Base-by-base conservation (phyloP, 257 asterid species). In the Solanum peruvianum region DNA sequence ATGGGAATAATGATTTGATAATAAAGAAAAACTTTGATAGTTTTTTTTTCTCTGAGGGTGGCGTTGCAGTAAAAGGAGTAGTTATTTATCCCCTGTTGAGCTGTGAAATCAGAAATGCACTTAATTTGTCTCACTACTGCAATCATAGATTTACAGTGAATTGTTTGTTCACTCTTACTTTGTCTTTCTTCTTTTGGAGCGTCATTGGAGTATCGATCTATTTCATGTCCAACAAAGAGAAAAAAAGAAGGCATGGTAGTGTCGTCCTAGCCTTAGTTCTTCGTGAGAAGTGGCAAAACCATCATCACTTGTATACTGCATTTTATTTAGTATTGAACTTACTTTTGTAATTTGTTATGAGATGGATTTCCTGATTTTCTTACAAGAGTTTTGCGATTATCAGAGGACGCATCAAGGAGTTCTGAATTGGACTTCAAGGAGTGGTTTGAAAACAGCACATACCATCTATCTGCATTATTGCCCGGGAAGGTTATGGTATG, bases 381-480 rank as follows among this genome's bases (percentile, higher is more conserved):
- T 81, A 81, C 69, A 47, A 49, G 41, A 29, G 10, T 18, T 49
- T 81, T 49, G 16, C 45, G 27, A 81, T 81, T 81, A 81, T 49
- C 93, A 94, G 99, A 95, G 87, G 95, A 89, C 88, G 96, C 91
- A 87, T 93, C 91, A 86, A 93, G 91, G 88, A 91, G 93, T 89
- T 88, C 92, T 85, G 89, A 89, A 44, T 89, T 92, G 87, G 95
- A 92, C 66, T 89, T 96, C 87, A 95, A 92, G 80, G 91, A 88
- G 84, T 89, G 95, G 91, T 91, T 91, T 84, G 87, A 89, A 41
- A 91, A 93, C 90, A 90, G 87, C 87, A 92, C 96, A 62, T 89
- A 87, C 81, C 90, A 77, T 87, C 71, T 87, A 86, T 86, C 93
- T 13, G 86, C 91, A 33, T 41, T 90, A 69, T 85, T 91, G 75